Evolutionary conservation across 345 rosid genomes (phyloP).

Genomic region (Clarkia xantiana): DNA sequence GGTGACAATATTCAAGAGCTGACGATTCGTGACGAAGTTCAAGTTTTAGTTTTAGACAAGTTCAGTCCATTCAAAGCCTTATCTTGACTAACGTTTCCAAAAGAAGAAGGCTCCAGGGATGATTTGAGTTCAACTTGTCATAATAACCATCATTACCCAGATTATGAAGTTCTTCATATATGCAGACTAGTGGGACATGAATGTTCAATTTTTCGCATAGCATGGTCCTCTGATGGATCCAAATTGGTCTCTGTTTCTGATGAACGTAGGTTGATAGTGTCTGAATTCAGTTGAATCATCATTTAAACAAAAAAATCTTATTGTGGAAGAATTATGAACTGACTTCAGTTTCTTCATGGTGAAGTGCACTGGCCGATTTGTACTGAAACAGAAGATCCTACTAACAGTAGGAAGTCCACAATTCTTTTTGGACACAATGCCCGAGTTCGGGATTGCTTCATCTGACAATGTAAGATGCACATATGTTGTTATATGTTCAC

Average conservation of each 20-base stretch:
- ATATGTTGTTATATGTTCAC: conserved; percentile 1
- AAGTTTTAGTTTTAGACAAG: background rate
- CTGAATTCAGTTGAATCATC: conserved; percentile 12
- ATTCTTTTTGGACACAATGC: conserved; percentile 87
- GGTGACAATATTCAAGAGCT: conserved; percentile 51
- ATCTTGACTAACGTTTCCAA: conserved; percentile 1
- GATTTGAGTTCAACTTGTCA: conserved; percentile 13
- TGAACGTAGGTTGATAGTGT: conserved; percentile 71
- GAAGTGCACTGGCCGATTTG: conserved; percentile 72
- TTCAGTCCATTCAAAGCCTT: too few relatives aligned
- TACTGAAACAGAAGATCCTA: conserved; percentile 12
- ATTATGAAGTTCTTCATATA: conserved; percentile 31
- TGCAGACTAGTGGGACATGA: conserved; percentile 81
- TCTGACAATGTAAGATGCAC: conserved; percentile 48
- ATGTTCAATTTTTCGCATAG: conserved; percentile 87
- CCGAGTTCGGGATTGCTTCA: conserved; percentile 92
- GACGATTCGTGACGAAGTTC: background rate
- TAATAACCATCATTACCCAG: conserved; percentile 12
- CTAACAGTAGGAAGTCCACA: conserved; percentile 17
- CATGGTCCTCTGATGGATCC: conserved; percentile 79
- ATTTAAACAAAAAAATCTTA: background rate
- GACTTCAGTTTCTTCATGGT: conserved; percentile 10
- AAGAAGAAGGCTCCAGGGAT: conserved; percentile 11
- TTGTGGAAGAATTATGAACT: conserved; percentile 3
- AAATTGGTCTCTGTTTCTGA: conserved; percentile 84